Base-by-base conservation (phyloP, 345 rosid genomes). In the Populus euphratica region DNA sequence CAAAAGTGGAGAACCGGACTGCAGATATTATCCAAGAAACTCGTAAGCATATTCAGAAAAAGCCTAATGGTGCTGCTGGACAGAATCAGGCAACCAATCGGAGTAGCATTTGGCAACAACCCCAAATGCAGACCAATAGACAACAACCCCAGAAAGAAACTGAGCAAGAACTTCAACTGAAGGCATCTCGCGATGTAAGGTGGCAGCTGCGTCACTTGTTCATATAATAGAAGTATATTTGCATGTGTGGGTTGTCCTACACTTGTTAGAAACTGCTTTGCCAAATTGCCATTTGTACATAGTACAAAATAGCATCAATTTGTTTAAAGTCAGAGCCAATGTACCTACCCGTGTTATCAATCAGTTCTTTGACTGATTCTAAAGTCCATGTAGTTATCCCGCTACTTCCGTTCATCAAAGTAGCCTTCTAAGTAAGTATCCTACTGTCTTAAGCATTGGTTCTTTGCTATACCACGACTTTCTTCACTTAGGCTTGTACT, bases 141-240 rank as follows among this genome's bases (percentile, higher is more conserved):
- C 79, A 78, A 49, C 66, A 43, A 8, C 70, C 75, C 5, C 85
- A 79, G 33, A 70, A 71, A 74, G 91, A 88, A 86, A 77, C 86
- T 25, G 97, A 95, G 21, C 78, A 71, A 56, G 77, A 79, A 82
- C 94, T 88, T 73, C 98, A 92, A 78, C 91, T 96, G 85, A 96
- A 96, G 90, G 98, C 99, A 75, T 94, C 99, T 64, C 98, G 99
- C 83, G 98, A 96, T 78, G 98, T 96, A 86, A 93, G 97, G 91
- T 92, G 95, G 90, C 98, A 81, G 77, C 79, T 84, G 86, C 87
- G 86, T 85, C 78, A 75, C 79, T 86, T 80, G 80, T 83, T 83
- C 74, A 75, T 86, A 69, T 79, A 77, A 68, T 81, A 50, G 81
- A 85, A 81, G 62, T 70, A 68, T 61, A 76, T 62, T 59, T 83